Base-by-base conservation (phyloP, 2,329 filamentous ascomycete species). In the Sclerotinia sclerotiorum region DNA sequence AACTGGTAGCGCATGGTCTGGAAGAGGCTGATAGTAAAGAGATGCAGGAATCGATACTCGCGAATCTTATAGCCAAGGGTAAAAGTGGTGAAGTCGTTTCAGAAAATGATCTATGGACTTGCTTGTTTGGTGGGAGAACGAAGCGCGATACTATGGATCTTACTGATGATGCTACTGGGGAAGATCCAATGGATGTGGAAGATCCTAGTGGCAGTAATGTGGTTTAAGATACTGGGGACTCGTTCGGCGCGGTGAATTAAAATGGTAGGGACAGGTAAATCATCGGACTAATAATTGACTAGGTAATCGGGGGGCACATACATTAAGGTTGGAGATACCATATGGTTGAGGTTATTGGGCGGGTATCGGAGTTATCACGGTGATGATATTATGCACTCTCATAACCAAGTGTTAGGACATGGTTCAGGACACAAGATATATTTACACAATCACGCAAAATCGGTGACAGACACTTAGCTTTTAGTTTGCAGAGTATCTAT, bases 21-120 rank as follows among this genome's bases (percentile, higher is more conserved):
- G 94, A 97, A 71, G 88, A 85, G 19, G 94, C 94, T 1, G 97
- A 98, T 76, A 92, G 92, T 4, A 81, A 91, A 57, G 93, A 97
- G 79, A 79, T 97, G 73, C 87, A 97, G 79, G 85, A 90, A 70
- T 90, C 90, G 8, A 84, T 87, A 0, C 79, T 96, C 48, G 85
- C 85, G 0, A 89, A 86, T 72, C 79, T 97, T 68, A 87, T 97
- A 80, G 86, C 84, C 51, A 89, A 89, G 72, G 87, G 88, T 35
- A 86, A 86, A 2, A 89, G 89, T 0, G 94, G 94, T 0, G 95
- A 98, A 79, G 82, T 91, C 68, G 91, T 98, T 3, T 84, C 87
- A 56, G 86, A 90, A 71, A 85, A 88, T 17, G 94, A 97, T 77
- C 77, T 98, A 55, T 97, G 94, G 94, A 87, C 88, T 71, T 98